phyloP scores from a whole-genome alignment of 768 basidiomycete species.

The Hygrocybe punicea region DNA sequence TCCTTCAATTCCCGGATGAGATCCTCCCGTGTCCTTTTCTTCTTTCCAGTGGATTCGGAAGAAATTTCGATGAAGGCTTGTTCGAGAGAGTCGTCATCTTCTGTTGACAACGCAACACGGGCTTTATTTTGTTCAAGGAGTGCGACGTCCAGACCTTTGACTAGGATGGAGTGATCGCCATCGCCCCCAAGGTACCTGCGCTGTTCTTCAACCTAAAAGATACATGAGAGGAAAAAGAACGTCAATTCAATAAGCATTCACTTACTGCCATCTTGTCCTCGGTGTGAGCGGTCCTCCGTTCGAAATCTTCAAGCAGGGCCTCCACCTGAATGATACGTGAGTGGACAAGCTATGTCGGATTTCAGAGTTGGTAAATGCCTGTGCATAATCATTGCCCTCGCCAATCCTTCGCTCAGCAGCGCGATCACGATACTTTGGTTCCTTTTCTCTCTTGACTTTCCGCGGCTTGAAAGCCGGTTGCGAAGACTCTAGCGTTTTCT shows the following conservation, averaged over 20 bases:
- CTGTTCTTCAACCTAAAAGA: conserved; percentile 64
- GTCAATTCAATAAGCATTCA: conserved; percentile 2
- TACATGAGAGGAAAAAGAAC: conserved; percentile 1
- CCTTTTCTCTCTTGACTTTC: conserved; percentile 60
- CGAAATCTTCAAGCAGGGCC: conserved; percentile 78
- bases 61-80: conserved; percentile 57
- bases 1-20: conserved; percentile 70
- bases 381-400: conserved; percentile 66
- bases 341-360: background rate
- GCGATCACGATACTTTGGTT: conserved; percentile 63
- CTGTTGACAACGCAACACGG: conserved; percentile 50
- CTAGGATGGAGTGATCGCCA: conserved; percentile 77
- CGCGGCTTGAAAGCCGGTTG: conserved; percentile 78
- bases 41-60: conserved; percentile 30
- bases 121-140: conserved; percentile 83
- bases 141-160: conserved; percentile 86
- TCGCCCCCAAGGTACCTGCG: conserved; percentile 81
- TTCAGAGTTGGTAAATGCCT: conserved; percentile 39
- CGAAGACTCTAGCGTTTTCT: conserved; percentile 48
- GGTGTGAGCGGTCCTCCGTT: conserved; percentile 54
- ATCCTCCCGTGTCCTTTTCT: conserved; percentile 77
- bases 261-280: conserved; percentile 60
- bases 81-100: conserved; percentile 81
- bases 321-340: conserved; percentile 54
- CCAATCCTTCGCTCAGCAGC: conserved; percentile 71